phyloP scores from a whole-genome alignment of 2,329 filamentous ascomycete species.

The Neocucurbitaria cava region DNA sequence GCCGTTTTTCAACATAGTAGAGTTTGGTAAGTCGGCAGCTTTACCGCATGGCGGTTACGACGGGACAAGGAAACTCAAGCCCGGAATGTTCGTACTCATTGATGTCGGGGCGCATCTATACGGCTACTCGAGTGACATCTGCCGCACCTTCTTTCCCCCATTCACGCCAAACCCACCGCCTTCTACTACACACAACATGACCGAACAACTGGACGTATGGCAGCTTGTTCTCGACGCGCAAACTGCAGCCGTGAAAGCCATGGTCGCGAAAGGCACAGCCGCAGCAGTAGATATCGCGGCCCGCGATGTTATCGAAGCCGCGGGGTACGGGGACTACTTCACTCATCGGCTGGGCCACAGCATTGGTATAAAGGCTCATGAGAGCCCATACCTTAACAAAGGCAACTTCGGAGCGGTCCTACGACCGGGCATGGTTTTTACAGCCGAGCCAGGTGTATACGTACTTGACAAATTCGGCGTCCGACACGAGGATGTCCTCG shows the following conservation, averaged over 20 bases:
- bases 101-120: conserved; percentile 68
- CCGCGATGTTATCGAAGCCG: conserved; percentile 62
- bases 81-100: conserved; percentile 66
- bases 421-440: conserved; percentile 67
- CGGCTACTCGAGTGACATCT: conserved; percentile 70
- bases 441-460: conserved; percentile 69
- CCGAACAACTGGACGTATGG: conserved; percentile 66
- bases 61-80: conserved; percentile 57
- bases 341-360: conserved; percentile 70
- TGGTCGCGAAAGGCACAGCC: conserved; percentile 61
- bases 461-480: conserved; percentile 66
- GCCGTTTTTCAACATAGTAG: conserved; percentile 69
- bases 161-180: conserved; percentile 27
- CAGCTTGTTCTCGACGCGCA: conserved; percentile 68
- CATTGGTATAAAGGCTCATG: conserved; percentile 71
- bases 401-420: conserved; percentile 60
- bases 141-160: conserved; percentile 64
- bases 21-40: conserved; percentile 65
- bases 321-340: conserved; percentile 66
- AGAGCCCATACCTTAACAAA: conserved; percentile 70
- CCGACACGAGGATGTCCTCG: conserved; percentile 67
- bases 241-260: conserved; percentile 59
- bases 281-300: conserved; percentile 69
- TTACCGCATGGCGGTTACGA: conserved; percentile 63
- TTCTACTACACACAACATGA: conserved; percentile 19